Evolutionary conservation across 2,329 filamentous ascomycete species (phyloP), one percentile per base, ranked within the genome.

Genomic region (Colletotrichum liaoningense): DNA sequence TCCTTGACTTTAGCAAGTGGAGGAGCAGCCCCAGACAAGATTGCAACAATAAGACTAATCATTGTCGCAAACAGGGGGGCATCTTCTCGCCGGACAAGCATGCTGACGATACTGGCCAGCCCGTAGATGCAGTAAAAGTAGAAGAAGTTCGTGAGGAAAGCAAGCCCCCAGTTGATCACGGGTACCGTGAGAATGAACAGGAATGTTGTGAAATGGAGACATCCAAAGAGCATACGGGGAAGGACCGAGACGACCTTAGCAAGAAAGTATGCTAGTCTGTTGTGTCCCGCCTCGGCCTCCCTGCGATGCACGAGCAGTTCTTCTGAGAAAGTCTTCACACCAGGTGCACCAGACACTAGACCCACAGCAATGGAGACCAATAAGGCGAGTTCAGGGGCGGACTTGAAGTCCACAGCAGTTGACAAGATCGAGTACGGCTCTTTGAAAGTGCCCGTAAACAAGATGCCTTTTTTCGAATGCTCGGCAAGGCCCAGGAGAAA

Each of bases 71-170:
- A 79, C 0, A 91, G 79, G 0, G 89, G 89, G 0, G 88, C 89
- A 72, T 91, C 87, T 78, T 91, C 88, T 8, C 89, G 81, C 24
- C 86, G 84, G 26, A 86, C 84, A 1, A 90, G 76, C 87, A 91
- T 89, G 69, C 85, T 88, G 19, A 90, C 79, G 35, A 83, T 80
- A 42, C 84, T 87, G 0, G 89, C 85, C 7, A 91, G 82, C 0
- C 89, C 88, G 77, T 90, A 91, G 63, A 91, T 88, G 76, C 86
- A 87, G 80, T 87, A 91, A 76, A 90, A 90, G 79, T 90, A 91
- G 11, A 86, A 73, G 58, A 90, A 76, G 69, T 90, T 90, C 7
- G 83, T 84, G 16, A 83, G 66, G 77, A 88, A 90, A 30, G 87
- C 86, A 11, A 83, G 78, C 26, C 79, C 78, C 81, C 86, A 91